phyloP scores from a whole-genome alignment of 116 monocot species.

The Iris pallida region DNA sequence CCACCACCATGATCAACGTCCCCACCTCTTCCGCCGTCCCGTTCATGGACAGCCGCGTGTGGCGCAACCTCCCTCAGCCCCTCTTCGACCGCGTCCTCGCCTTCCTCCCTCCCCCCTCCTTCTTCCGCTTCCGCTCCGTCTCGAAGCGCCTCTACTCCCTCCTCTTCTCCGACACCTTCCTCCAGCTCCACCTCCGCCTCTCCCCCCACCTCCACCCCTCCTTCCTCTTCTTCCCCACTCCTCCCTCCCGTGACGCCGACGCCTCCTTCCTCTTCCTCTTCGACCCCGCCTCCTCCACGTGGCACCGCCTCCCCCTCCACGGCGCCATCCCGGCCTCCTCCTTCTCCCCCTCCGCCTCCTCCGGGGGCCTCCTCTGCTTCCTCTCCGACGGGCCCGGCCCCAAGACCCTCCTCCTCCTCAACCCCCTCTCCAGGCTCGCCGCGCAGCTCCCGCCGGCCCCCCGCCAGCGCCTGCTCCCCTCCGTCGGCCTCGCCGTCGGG shows the following conservation, averaged over 20 bases:
- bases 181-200: slow-evolving; percentile 43
- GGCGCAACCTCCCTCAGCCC: slow-evolving; percentile 54
- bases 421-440: slow-evolving; percentile 48
- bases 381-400: slow-evolving; percentile 49
- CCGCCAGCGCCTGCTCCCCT: slow-evolving; percentile 57
- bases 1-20: no score
- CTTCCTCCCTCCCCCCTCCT: slow-evolving; percentile 54
- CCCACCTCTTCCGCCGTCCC: no score
- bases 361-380: slow-evolving; percentile 60
- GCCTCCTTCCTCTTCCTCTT: slow-evolving; percentile 20
- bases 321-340: slow-evolving; percentile 24
- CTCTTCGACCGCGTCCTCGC: slow-evolving; percentile 71
- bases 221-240: slow-evolving; percentile 34
- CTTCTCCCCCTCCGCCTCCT: slow-evolving; percentile 64
- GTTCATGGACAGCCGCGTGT: slow-evolving; percentile 44
- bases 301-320: slow-evolving; percentile 45
- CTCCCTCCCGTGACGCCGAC: neutral
- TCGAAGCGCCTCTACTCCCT: slow-evolving; percentile 61
- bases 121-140: slow-evolving; percentile 56
- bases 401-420: slow-evolving; percentile 55
- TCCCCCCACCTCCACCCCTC: slow-evolving; percentile 45
- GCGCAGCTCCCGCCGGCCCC: slow-evolving; percentile 38
- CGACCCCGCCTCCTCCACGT: slow-evolving; percentile 23
- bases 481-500: slow-evolving; percentile 51
- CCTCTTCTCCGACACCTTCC: slow-evolving; percentile 61